Evolutionary conservation across 148 eudicot genomes (phyloP), one percentile per base, ranked within the genome.

Genomic region (Talinum fruticosum): DNA sequence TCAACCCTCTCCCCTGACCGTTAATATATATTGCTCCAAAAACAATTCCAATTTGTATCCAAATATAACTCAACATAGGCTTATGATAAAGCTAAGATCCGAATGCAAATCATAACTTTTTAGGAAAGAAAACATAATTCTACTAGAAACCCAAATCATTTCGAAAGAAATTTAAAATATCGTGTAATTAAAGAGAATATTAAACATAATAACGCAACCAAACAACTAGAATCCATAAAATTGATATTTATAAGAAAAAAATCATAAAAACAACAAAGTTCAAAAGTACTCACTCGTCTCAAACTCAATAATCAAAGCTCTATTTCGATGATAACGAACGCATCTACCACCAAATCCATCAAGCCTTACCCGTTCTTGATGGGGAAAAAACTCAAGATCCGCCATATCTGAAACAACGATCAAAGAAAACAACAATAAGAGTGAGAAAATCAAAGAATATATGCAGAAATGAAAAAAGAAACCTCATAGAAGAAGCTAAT

Each of bases 401-500:
- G 24, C 66, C 72, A 73, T 36, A 15, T 59, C 72, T 71, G 59
- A 59, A 28, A 47, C 85, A 75, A 76, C 78, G 78, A 86, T 80
- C 76, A 69, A 54, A 78, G 1, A 66, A 77, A 75, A 6, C 37
- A 21, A 21, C 29, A 8, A 23, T 44, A 66, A 13, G 18, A 18
- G 0, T 8, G 29, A 26, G 5, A 5, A 41, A 47, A 66, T 24
- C 23, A 10, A 47, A 18, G 4, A 64, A 64, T 6, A 62, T 36
- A 16, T 1, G 10, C 12, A 33, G 21, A 57, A 57, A 59, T 8
- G 35, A 8, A 38, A 23, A 24, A 8, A 26, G 54, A 2, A 62
- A 65, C n/a, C 53, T 76, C 41, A 65, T 4, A 66, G 10, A 24
- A 19, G 28, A 64, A 19, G 1, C 2, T 7, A 28, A 28, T 64